These are phyloP conservation scores for Picochlorum costavermella DNA, from an alignment of 139 green algal species.

Conservation along the genomic window DNA sequence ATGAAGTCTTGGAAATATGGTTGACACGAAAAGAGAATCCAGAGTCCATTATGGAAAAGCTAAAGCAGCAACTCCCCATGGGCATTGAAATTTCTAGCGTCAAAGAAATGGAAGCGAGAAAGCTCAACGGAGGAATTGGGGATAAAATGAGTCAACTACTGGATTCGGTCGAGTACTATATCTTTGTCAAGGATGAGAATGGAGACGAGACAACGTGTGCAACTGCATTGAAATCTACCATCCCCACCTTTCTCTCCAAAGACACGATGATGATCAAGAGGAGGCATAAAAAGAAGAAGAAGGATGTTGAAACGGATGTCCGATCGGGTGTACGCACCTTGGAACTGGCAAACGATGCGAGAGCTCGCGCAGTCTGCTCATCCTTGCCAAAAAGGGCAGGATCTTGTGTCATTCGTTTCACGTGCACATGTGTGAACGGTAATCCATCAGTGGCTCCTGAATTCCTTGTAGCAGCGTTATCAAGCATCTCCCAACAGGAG, in stretches of 20 bases:
- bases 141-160: slow-evolving; percentile 36
- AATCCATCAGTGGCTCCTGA: slow-evolving; percentile 21
- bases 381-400: background rate
- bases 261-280: slow-evolving; percentile 14
- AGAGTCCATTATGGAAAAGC: slow-evolving; percentile 6
- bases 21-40: slow-evolving; percentile 22
- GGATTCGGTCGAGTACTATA: slow-evolving; percentile 30
- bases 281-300: slow-evolving; percentile 23
- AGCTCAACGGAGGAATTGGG: slow-evolving; percentile 32
- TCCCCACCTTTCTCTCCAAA: background rate
- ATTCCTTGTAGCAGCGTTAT: slow-evolving; percentile 7
- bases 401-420: slow-evolving; percentile 13
- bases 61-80: slow-evolving; percentile 31
- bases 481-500: background rate
- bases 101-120: slow-evolving; percentile 30
- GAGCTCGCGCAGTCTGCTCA: background rate
- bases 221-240: slow-evolving; percentile 1
- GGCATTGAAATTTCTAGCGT: slow-evolving; percentile 31
- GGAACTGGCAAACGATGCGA: background rate
- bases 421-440: slow-evolving; percentile 14
- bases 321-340: slow-evolving; percentile 25
- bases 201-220: background rate
- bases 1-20: slow-evolving; percentile 45
- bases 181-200: slow-evolving; percentile 20
- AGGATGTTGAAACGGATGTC: slow-evolving; percentile 23